Percentiles rank a stretch among this genome's conserved stretches.
Evolutionary conservation across 164 flowering plant species (phyloP).

Genomic region (Platanus orientalis): DNA sequence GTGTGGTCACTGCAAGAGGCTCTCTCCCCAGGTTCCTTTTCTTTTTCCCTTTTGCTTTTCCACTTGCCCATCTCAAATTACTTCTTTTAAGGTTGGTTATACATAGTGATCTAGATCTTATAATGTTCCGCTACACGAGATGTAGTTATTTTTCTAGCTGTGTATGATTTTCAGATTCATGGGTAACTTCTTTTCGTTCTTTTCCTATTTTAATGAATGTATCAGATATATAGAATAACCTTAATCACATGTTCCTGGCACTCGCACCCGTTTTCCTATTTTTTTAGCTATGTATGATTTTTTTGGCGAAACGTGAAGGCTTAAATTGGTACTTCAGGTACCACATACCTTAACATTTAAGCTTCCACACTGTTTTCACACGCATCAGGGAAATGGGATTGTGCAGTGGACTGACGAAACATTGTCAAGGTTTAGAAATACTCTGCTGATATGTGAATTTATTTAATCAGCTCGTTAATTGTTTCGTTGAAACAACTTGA

Average conservation of each 20-base stretch:
- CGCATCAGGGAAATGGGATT: no score
- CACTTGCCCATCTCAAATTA: neutral
- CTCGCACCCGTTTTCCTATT: neutral
- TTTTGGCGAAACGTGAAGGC: no score
- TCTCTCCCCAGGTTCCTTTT: constrained; percentile 74
- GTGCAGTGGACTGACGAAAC: no score
- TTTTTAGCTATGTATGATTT: neutral
- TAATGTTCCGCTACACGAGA: neutral
- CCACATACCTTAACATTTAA: no score
- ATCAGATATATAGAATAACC: neutral
- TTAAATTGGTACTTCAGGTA: no score
- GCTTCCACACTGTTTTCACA: no score
- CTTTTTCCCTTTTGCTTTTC: neutral
- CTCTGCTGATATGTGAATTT: no score
- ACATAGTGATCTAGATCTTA: neutral
- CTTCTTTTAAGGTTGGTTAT: neutral
- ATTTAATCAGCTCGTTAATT: no score
- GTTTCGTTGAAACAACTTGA: no score
- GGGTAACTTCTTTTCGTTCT: neutral
- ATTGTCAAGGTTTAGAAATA: no score
- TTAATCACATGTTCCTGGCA: neutral
- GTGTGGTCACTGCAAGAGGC: constrained; percentile 99
- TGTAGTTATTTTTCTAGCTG: neutral
- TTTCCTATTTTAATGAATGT: neutral
- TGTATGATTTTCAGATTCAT: neutral